Percentiles rank a stretch among this genome's conserved stretches.
Evolutionary conservation across 495 filamentous ascomycete genomes (phyloP).

Genomic region (Mytilinidion resinicola): DNA sequence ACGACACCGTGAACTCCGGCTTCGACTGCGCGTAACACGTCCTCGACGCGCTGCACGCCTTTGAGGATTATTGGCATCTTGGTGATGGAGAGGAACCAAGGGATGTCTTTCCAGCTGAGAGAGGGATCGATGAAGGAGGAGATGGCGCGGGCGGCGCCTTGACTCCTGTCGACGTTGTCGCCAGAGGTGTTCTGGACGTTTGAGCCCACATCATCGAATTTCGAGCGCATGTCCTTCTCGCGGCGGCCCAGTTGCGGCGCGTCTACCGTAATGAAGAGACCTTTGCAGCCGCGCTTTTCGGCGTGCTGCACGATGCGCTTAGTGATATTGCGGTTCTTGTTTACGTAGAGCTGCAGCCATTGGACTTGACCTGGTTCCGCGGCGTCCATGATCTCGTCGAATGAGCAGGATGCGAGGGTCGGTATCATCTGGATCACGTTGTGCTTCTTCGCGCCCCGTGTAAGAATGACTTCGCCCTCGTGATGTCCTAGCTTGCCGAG

Average conservation of each 20-base stretch:
- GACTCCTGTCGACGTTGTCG: constrained; percentile 67
- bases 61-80: constrained; percentile 96
- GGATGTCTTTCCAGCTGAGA: constrained; percentile 88
- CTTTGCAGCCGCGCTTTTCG: constrained; percentile 87
- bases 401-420: constrained; percentile 93
- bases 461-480: constrained; percentile 88
- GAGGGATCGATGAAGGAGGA: constrained; percentile 91
- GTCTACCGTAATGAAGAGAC: constrained; percentile 96
- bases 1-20: constrained; percentile 85
- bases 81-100: constrained; percentile 88
- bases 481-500: constrained; percentile 85
- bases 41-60: constrained; percentile 92
- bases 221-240: constrained; percentile 92
- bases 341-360: constrained; percentile 98
- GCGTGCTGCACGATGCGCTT: constrained; percentile 86
- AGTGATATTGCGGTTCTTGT: constrained; percentile 90
- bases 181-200: constrained; percentile 65
- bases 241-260: constrained; percentile 90
- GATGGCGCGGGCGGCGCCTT: constrained; percentile 88
- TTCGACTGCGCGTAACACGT: constrained; percentile 81
- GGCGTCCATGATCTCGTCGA: constrained; percentile 94
- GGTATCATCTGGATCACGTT: constrained; percentile 95
- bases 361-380: constrained; percentile 74
- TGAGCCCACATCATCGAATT: constrained; percentile 80
- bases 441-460: constrained; percentile 73